Base-by-base conservation (phyloP, 2,329 filamentous ascomycete species). In the Lachnellula hyalina region DNA sequence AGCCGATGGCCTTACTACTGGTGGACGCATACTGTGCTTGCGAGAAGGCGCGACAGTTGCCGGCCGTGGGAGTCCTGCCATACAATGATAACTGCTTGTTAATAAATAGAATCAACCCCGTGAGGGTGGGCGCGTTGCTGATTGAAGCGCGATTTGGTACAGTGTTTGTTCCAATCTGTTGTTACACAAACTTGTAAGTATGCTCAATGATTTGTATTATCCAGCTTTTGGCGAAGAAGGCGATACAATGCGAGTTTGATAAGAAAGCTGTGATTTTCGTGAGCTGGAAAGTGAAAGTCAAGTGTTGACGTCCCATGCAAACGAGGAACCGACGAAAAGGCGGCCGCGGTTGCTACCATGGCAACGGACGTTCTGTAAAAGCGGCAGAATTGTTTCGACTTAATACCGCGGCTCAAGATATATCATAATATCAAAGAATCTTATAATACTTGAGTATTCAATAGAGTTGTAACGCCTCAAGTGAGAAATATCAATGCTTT, bases 1-100 rank as follows among this genome's bases (percentile, higher is more conserved):
- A 28, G 75, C 67, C 23, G 82, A 78, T 36, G 78, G 79, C 59
- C 80, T 75, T 69, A 82, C 80, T 15, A 28, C 25, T 42, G 77
- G 72, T 62, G 76, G 78, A 52, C 77, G 77, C 70, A 78, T 75
- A 55, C 71, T 75, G 56, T 74, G 71, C 53, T 71, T 79, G 68
- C 75, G 79, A 59, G 73, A 69, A 49, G 77, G 75, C 67, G 73
- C 71, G 55, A 75, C 71, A 57, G 70, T 62, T 58, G 72, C 71
- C 69, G 78, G 74, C 68, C 80, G 74, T 61, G 76, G 74, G 58
- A 78, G 71, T 69, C 77, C 78, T 69, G 77, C 77, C 81, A 84
- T 84, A 44, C 58, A 58, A 60, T 60, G 58, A 41, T 52, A 32
- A 49, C 44, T 42, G 32, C 19, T 25, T 19, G 12, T 34, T 57